phyloP scores from a whole-genome alignment of 306 rosid species.

The Castanea mollissima region DNA sequence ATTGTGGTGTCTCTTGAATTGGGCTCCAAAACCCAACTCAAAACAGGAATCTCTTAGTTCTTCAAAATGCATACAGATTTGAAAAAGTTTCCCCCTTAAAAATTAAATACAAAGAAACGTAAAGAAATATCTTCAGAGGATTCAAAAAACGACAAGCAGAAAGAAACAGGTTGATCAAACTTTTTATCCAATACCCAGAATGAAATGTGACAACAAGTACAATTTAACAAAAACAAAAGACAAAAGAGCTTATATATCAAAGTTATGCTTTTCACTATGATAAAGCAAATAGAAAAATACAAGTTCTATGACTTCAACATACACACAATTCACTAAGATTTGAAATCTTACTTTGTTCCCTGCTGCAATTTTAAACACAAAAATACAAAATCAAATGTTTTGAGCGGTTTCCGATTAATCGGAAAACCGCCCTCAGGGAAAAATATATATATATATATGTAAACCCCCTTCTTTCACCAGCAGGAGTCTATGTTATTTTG shows the following conservation, averaged over 20 bases:
- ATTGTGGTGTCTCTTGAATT: not conserved
- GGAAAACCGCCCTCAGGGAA: conserved; percentile 51
- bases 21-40: conserved; percentile 18
- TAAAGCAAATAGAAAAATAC: not conserved
- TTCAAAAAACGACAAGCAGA: not conserved
- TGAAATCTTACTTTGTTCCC: not conserved
- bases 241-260: not conserved
- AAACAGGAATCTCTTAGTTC: not conserved
- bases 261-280: not conserved
- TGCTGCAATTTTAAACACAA: not conserved
- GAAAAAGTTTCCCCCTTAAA: not conserved
- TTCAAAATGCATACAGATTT: not conserved
- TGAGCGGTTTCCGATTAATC: conserved; percentile 45
- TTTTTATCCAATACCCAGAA: not conserved
- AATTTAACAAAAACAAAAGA: not conserved
- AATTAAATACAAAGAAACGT: not conserved
- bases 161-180: conserved; percentile 12
- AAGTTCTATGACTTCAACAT: not conserved
- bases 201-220: not conserved
- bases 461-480: not conserved
- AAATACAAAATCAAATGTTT: not conserved
- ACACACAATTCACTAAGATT: not conserved
- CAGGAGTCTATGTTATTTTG: not conserved
- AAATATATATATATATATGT: not conserved
- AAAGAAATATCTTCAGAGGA: not conserved